Evolutionary conservation across 2,329 filamentous ascomycete genomes (phyloP), one percentile per base, ranked within the genome.

Genomic region (Colletotrichum scovillei): DNA sequence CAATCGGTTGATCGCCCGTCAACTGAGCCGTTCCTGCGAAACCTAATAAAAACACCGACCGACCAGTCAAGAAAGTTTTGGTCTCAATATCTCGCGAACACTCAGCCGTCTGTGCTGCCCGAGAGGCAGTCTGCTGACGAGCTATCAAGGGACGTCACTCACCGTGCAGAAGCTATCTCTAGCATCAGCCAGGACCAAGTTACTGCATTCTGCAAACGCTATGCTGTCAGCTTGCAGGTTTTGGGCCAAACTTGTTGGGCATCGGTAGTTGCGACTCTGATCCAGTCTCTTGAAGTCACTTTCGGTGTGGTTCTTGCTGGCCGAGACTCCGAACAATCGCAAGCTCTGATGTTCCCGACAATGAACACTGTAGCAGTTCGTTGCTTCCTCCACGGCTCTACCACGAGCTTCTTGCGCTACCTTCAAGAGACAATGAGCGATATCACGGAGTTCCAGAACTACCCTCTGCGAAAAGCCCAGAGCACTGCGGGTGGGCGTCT

Each of bases 321-420:
- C 19, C 89, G 96, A n/a, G 94, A 97, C 69, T 91, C 90, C 11
- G 92, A 93, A 58, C 88, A 89, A 19, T 89, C 91, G 0, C 89
- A 93, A 56, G 81, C 89, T 30, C 82, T 96, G 14, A 87, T 95
- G 79, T 98, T 98, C 78, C 96, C 95, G 0, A 94, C 93, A 0
- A 98, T 98, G 94, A 98, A 97, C 78, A 98, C 95, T 0, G 91
- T 98, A 0, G 90, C 93, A 0, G 86, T 97, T 8, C 88, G 95
- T 12, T 89, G 89, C 1, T 87, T 95, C 3, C 80, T 98, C 2
- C 93, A 97, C 77, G 94, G 94, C 1, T 91, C 87, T 0, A 83
- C 89, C 0, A 75, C 81, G 0, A 88, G 91, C 0, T 92, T 97
- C 82, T 82, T 98, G 32, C 86, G 85, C 14, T 93, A 95, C 78